These are phyloP conservation scores for Sporothrix phasma DNA, from an alignment of 2,329 filamentous ascomycete species.

Conservation along the genomic window DNA sequence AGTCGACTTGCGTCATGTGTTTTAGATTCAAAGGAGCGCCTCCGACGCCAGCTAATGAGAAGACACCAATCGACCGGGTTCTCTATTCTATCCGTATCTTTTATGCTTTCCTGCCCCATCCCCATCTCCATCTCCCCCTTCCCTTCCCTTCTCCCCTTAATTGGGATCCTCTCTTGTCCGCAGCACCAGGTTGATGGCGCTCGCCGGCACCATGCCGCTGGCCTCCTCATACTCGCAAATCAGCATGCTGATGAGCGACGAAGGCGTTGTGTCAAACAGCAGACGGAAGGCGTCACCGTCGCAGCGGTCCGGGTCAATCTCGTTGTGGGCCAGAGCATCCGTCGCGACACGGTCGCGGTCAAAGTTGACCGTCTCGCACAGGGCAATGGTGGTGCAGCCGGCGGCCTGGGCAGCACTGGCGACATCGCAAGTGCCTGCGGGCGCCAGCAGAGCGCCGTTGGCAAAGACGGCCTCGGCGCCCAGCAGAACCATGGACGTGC, in stretches of 20 bases:
- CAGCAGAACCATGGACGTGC: constrained; percentile 61
- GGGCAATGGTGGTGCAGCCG: constrained; percentile 72
- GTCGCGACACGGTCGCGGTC: constrained; percentile 73
- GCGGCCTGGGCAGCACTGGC: constrained; percentile 71
- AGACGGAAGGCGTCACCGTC: constrained; percentile 47
- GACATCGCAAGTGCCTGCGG: constrained; percentile 76
- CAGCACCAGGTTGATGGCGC: constrained; percentile 62
- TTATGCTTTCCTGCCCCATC: not conserved
- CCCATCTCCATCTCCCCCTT: no score
- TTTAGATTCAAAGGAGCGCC: no score
- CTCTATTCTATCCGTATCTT: not conserved
- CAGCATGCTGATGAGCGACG: constrained; percentile 77
- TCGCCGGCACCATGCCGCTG: constrained; percentile 75
- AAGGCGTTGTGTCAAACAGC: constrained; percentile 86
- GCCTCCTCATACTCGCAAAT: constrained; percentile 92
- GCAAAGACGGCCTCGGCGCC: constrained; percentile 93
- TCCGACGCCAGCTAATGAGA: no score
- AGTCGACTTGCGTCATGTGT: no score
- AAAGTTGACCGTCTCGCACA: constrained; percentile 94
- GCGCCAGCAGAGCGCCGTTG: constrained; percentile 82
- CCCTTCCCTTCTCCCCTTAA: constrained; percentile 23
- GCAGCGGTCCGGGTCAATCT: constrained; percentile 69
- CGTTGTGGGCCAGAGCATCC: constrained; percentile 89
- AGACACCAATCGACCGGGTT: no score
- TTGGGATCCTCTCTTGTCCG: constrained; percentile 47